phyloP scores from a whole-genome alignment of 2,329 filamentous ascomycete genomes.

The Ascochyta clinopodiicola region DNA sequence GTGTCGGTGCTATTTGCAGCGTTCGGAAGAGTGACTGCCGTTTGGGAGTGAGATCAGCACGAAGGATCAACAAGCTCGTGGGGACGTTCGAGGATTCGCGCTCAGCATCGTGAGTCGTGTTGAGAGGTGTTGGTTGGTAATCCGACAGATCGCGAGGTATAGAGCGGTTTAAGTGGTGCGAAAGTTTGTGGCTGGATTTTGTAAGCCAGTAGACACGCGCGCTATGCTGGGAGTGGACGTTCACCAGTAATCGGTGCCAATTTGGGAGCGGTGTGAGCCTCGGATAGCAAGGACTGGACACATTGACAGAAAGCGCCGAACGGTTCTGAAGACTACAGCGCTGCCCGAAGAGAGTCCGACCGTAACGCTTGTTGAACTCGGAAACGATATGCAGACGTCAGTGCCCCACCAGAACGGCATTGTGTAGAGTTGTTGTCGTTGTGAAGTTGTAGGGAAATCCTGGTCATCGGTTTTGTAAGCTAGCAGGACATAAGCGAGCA shows the following conservation, averaged over 20 bases:
- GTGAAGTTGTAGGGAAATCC: slow-evolving; percentile 11
- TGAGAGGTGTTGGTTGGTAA: not conserved
- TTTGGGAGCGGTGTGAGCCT: slow-evolving; percentile 17
- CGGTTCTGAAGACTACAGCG: not conserved
- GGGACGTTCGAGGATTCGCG: not conserved
- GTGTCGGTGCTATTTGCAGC: slow-evolving; percentile 6
- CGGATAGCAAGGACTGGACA: slow-evolving; percentile 3
- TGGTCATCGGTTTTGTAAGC: slow-evolving; percentile 12
- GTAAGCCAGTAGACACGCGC: not conserved
- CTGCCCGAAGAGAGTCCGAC: slow-evolving; percentile 11
- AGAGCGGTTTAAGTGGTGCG: not conserved
- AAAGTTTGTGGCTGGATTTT: not conserved
- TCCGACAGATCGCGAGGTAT: slow-evolving; percentile 4
- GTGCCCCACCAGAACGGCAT: slow-evolving; percentile 2
- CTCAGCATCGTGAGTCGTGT: slow-evolving; percentile 13
- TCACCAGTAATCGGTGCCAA: not conserved
- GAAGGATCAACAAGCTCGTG: slow-evolving; percentile 15
- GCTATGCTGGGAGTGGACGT: not conserved
- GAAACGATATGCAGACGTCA: slow-evolving; percentile 16
- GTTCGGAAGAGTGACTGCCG: slow-evolving; percentile 9
- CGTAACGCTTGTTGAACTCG: not conserved
- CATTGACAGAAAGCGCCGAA: slow-evolving; percentile 17
- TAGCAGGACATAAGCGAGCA: slow-evolving; percentile 16
- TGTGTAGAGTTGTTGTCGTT: slow-evolving; percentile 2
- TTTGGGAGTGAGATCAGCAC: slow-evolving; percentile 2